Base-by-base conservation (phyloP, 75 land plant genomes). In the Pinus tabuliformis region DNA sequence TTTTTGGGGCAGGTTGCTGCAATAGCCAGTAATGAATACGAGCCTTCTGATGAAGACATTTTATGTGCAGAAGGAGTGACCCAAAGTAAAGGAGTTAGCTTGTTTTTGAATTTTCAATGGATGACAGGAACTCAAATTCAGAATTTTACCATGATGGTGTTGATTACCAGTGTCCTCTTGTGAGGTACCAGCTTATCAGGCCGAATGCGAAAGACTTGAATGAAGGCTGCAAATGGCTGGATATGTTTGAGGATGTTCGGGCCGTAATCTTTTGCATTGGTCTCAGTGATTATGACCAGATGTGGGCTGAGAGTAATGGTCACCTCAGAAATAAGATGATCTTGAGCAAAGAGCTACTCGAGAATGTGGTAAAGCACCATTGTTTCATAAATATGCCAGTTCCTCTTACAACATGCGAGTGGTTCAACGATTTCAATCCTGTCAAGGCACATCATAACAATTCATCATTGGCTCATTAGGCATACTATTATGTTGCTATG, bases 21-120 rank as follows among this genome's bases (percentile, higher is more conserved):
- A n/a, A n/a, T n/a, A n/a, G n/a, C n/a, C n/a, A n/a, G n/a, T n/a
- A n/a, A n/a, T n/a, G n/a, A n/a, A n/a, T n/a, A n/a, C n/a, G n/a
- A n/a, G n/a, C n/a, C n/a, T n/a, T n/a, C n/a, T n/a, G n/a, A n/a
- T n/a, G n/a, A n/a, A n/a, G n/a, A n/a, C n/a, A n/a, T n/a, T n/a
- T n/a, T n/a, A n/a, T n/a, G n/a, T n/a, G n/a, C n/a, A n/a, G n/a
- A n/a, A n/a, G n/a, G n/a, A n/a, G n/a, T n/a, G n/a, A n/a, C n/a
- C 13, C 90, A 92, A 78, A 91, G 93, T 17, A 92, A 93, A 78
- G 99, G 99, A n/a, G 37, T 74, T 97, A 62, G 99, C 95, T 57
- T 88, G n/a, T 92, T 83, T 85, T 94, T 64, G 98, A 94, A 64
- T 94, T 94, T 78, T 79, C 86, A 11, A 82, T 96, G 75, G 92